Base-by-base conservation (phyloP, 257 asterid genomes). In the Solanum pinnatisectum region DNA sequence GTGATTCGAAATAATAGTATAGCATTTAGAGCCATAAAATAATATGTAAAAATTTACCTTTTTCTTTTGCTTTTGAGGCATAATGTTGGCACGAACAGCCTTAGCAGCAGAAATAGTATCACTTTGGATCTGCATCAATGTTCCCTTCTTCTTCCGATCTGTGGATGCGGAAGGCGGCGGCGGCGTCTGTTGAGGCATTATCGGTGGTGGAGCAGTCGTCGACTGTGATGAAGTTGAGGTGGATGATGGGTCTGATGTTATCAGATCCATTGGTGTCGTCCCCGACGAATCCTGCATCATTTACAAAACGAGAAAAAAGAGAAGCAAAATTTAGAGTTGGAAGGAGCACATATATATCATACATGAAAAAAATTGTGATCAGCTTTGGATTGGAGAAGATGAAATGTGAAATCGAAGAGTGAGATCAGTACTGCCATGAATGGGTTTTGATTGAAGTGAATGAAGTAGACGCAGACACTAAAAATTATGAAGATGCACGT, bases 211-310 rank as follows among this genome's bases (percentile, higher is more conserved):
- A 22, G 90, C 65, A 8, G 89, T 36, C 42, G 90, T 15, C 32
- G 93, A 33, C 30, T 86, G 67, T 27, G 88, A 86, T 70, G 88
- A 73, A 86, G 87, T 14, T 11, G 87, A 63, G 11, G 92, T 37
- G 60, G 98, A 91, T 76, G 98, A 85, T 79, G 94, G 97, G 88
- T 97, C 99, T 87, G 99, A 96, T 67, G 99, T 93, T 85, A 97
- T 97, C 94, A 97, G 98, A 96, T 97, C 99, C 99, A 97, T 97
- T 90, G 96, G 92, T 84, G 99, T 95, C 90, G 90, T 96, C 86
- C 99, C 93, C 83, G 96, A 94, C 49, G 99, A 95, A 83, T 97
- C 99, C 99, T 97, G 65, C 88, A 82, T n/a, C 81, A 81, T 82
- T 82, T 18, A 73, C 67, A 30, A 90, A 71, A 84, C 32, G 63